Base-by-base conservation (phyloP, 257 asterid species). In the Ajuga chamaepitys region DNA sequence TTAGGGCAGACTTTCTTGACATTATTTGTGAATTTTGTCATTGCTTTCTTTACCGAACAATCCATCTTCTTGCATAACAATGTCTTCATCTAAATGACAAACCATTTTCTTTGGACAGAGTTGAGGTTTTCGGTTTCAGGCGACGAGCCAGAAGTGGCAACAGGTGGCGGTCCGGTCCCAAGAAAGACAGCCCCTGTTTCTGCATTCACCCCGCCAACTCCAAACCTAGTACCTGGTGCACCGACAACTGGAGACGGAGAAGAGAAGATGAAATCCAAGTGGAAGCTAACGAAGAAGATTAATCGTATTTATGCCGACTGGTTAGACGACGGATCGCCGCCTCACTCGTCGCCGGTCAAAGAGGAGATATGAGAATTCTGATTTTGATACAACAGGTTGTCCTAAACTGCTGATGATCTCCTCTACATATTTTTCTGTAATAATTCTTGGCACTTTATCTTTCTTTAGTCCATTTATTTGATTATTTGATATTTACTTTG, bases 301-400 rank as follows among this genome's bases (percentile, higher is more conserved):
- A 83, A 74, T 51, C 81, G 80, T 2, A 84, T 87, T 1, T 90
- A 90, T 28, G 97, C 81, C 2, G 95, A 87, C 54, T 90, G 97
- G 97, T 35, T 84, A 9, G 92, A 87, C 28, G 85, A 81, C 62
- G 58, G 56, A 20, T 66, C 84, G 9, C 86, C 91, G 3, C 94
- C 83, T 9, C 72, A 58, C 51, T 55, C 45, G 64, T 62, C 77
- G 11, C 77, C 84, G 1, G 13, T 12, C n/a, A 68, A 77, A 22
- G 83, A 63, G 4, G 77, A 74, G 17, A 14, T 48, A 1, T 69
- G 67, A 72, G 45, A 13, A 3, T 45, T 16, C 7, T n/a, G 26
- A 37, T 48, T 7, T 25, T 40, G 47, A 1, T 1, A 46, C 5
- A 5, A 52, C 3, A 51, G n/a, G 2, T 8, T 25, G 40, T 22